phyloP scores from a whole-genome alignment of 2,329 filamentous ascomycete genomes.

The Fusarium sp. region DNA sequence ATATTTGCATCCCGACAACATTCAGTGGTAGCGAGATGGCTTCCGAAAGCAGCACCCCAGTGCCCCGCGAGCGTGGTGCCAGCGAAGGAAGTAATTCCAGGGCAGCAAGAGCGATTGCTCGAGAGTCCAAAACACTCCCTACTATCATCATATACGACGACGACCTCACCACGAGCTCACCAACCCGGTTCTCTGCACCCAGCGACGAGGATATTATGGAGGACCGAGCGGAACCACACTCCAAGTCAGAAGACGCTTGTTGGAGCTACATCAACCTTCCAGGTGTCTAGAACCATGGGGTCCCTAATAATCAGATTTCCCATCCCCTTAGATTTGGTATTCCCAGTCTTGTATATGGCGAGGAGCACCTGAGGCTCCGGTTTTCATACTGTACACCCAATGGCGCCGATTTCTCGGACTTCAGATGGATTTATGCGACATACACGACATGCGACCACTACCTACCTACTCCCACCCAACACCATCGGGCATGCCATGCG shows the following conservation, averaged over 20 bases:
- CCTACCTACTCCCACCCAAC: neutral
- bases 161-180: constrained; percentile 47
- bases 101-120: neutral
- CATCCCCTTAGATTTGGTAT: neutral
- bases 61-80: neutral
- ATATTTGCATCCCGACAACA: constrained; percentile 70
- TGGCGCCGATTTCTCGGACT: constrained; percentile 29
- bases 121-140: constrained; percentile 35
- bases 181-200: constrained; percentile 47
- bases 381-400: constrained; percentile 17
- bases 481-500: neutral
- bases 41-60: neutral
- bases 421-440: constrained; percentile 24
- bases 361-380: constrained; percentile 19
- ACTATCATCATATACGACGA: constrained; percentile 55
- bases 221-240: constrained; percentile 15
- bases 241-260: constrained; percentile 43
- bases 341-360: constrained; percentile 16
- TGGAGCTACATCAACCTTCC: constrained; percentile 54
- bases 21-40: constrained; percentile 73
- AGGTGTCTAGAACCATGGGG: constrained; percentile 45
- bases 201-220: constrained; percentile 32
- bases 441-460: constrained; percentile 1
- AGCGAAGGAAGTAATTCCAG: neutral
- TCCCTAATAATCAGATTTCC: neutral